Base-by-base conservation (phyloP, 2,329 filamentous ascomycete genomes). In the Kalaharituber pfeilii region DNA sequence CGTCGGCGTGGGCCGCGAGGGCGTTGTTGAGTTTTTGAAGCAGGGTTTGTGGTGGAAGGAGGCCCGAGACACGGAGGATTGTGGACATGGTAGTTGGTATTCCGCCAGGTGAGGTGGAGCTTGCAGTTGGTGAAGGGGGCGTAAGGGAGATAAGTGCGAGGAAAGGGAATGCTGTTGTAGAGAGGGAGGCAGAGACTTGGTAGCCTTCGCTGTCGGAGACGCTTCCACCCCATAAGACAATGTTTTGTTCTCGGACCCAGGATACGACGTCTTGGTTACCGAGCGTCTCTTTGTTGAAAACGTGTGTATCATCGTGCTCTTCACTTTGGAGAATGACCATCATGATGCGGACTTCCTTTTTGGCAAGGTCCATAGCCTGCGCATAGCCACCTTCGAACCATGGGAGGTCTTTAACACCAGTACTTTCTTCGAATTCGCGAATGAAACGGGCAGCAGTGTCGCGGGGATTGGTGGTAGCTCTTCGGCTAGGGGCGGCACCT, bases 161-260 rank as follows among this genome's bases (percentile, higher is more conserved):
- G 66, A 94, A 96, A 8, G 91, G 91, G 64, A 91, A 95, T 66
- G 93, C 94, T 56, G 86, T 94, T 68, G 85, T 91, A 62, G 81
- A 81, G 59, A 96, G 79, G 47, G 88, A 86, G 11, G 78, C 76
- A n/a, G 87, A 80, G 39, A 95, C 86, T 67, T 95, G 87, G 68
- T 93, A 96, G 4, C 89, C 86, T 70, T 98, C 91, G 2, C 86
- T 83, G 66, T 98, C 91, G 59, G 87, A 79, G 0, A 96, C 83
- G 62, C 87, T 94, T 49, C 91, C 91, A 39, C 83, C 86, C 91
- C 91, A 98, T 2, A 98, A 69, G 30, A 96, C 72, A 27, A 95
- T 77, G 65, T 89, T 84, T 67, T 87, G 87, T 56, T 89, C 77
- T 59, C 79, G 81, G 62, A 96, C 68, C 64, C 86, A 94, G 5